Evolutionary conservation across 768 basidiomycete genomes (phyloP), one percentile per base, ranked within the genome.

Genomic region (Paxillus involutus): DNA sequence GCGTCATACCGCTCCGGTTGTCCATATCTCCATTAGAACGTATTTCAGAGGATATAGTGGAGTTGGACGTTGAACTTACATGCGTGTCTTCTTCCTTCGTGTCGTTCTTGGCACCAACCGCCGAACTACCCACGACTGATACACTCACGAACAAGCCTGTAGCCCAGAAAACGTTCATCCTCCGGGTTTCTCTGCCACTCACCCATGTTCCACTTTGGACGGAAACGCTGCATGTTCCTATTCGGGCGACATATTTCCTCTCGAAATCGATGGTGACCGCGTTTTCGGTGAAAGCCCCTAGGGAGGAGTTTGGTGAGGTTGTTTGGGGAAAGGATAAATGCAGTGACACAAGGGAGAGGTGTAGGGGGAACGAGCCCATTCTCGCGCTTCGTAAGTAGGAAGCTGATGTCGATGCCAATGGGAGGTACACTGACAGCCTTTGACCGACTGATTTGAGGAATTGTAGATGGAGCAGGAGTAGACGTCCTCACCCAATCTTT

Each of bases 401-500:
- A 0, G 9, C 24, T 56, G 40, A 7, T 7, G 11, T 12, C 3
- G 32, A 29, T 36, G 11, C 35, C 6, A 32, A 41, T 13, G 19
- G 19, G 0, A 26, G 26, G 4, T 3, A 26, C 6, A 3, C 26
- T 26, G 26, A 26, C 49, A 26, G 5, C 41, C 21, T 32, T 33
- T 46, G 24, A 41, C 52, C 54, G 11, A 44, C 9, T 56, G 30
- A 30, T 50, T 36, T 55, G 19, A 56, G 13, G 17, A n/a, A 39
- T 40, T 40, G 32, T 57, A 91, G 90, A 96, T 67, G 94, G 94
- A 3, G 93, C 94, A 1, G 94, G 94, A 2, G 90, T 91, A 5
- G 86, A 94, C 55, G 78, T 91, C 8, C 55, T 83, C 37, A 55
- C 61, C 6, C 65, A 73, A 26, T 59, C 76, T 0, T 84, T 86